Conservation (phyloP, 2,329 filamentous ascomycete species). For the Fusarium albidum region DNA sequence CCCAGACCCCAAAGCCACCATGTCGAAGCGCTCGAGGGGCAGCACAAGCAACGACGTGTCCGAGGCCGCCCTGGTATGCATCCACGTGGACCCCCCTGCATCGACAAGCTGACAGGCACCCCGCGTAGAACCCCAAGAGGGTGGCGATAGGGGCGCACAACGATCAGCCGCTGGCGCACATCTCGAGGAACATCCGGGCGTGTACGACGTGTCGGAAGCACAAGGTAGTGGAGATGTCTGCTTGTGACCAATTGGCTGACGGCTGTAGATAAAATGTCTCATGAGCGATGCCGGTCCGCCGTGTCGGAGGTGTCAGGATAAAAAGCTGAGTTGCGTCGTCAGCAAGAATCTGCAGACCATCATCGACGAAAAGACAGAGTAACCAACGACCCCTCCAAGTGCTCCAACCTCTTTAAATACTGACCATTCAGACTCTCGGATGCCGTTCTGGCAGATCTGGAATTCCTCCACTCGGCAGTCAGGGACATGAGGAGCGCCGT, state of each 20-base stretch:
- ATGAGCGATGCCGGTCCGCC: slow-evolving; percentile 48
- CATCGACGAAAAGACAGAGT: slow-evolving; percentile 48
- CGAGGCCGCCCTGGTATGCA: neutral
- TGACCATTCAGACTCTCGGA: slow-evolving; percentile 4
- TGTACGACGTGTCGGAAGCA: slow-evolving; percentile 48
- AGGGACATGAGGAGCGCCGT: slow-evolving; percentile 7
- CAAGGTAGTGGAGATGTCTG: too few species aligned
- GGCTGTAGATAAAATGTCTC: slow-evolving; percentile 46
- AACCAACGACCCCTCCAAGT: slow-evolving; percentile 1
- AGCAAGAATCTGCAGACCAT: slow-evolving; percentile 50
- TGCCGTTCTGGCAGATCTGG: slow-evolving; percentile 20
- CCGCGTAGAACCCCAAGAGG: neutral
- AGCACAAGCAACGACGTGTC: neutral
- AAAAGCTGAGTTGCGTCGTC: slow-evolving; percentile 46
- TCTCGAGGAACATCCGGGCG: slow-evolving; percentile 46
- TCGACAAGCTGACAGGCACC: neutral
- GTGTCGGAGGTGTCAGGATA: slow-evolving; percentile 46
- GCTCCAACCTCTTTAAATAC: neutral
- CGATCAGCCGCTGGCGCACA: slow-evolving; percentile 30
- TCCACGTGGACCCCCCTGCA: neutral
- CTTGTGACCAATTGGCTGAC: too few species aligned
- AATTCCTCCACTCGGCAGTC: slow-evolving; percentile 3
- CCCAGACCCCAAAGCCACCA: neutral
- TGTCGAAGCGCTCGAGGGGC: slow-evolving; percentile 4
- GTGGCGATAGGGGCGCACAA: neutral